Evolutionary conservation across 306 rosid genomes (phyloP).

Genomic region (Cercis canadensis): DNA sequence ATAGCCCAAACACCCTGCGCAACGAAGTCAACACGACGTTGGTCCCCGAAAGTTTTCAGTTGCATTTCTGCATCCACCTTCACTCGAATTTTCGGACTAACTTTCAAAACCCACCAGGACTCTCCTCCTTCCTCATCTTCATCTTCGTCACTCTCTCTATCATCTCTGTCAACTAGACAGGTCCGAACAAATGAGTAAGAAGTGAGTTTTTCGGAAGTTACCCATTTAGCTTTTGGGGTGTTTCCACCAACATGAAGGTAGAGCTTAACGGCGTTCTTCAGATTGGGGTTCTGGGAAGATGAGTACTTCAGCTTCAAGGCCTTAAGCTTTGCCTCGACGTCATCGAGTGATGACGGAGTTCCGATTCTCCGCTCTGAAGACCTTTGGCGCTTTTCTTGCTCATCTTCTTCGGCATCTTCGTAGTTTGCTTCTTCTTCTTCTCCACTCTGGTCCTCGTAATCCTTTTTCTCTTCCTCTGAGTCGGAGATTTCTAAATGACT

Average conservation of each 20-base stretch:
- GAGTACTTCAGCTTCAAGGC: conserved; percentile 87
- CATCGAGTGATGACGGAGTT: conserved; percentile 73
- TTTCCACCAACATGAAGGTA: conserved; percentile 79
- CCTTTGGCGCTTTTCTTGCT: conserved; percentile 33
- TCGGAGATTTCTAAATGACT: conserved; percentile 76
- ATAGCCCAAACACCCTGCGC: conserved; percentile 93
- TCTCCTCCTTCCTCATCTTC: conserved; percentile 55
- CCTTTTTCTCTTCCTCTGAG: conserved; percentile 39
- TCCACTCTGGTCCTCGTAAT: conserved; percentile 26
- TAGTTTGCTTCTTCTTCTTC: conserved; percentile 52
- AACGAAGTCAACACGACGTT: conserved; percentile 85
- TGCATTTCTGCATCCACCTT: conserved; percentile 66
- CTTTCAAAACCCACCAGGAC: conserved; percentile 72
- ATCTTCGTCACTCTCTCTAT: conserved; percentile 41
- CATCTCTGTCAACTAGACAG: conserved; percentile 34
- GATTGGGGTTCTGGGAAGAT: conserved; percentile 46
- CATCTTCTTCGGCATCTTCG: conserved; percentile 60
- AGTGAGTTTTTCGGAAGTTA: conserved; percentile 71
- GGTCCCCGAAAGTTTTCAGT: conserved; percentile 66
- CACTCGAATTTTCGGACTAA: conserved; percentile 65
- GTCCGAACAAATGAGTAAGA: conserved; percentile 63
- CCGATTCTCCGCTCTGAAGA: conserved; percentile 57
- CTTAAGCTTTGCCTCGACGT: conserved; percentile 82
- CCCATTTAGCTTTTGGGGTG: conserved; percentile 91
- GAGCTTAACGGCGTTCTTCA: conserved; percentile 80